phyloP scores from a whole-genome alignment of 106 monocot genomes.

The Dendrobium chrysotoxum region DNA sequence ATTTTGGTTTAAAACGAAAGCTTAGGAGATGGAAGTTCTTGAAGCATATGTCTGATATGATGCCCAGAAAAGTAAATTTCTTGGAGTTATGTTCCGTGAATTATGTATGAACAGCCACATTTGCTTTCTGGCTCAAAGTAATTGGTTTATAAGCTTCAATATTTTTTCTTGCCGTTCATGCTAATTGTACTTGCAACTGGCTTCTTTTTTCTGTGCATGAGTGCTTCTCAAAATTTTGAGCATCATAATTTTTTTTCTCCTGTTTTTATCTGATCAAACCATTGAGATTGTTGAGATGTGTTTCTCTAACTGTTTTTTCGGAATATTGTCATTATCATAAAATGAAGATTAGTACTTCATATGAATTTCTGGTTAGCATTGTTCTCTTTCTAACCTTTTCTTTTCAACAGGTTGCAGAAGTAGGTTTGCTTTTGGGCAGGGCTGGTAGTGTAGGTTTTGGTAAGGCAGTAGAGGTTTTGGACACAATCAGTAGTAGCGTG shows the following conservation, averaged over 20 bases:
- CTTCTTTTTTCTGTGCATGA: not conserved
- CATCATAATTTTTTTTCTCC: not conserved
- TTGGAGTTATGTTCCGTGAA: not conserved
- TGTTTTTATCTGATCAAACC: not conserved
- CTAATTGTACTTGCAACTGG: not conserved
- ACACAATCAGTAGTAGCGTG: conserved; percentile 67
- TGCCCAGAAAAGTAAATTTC: not conserved
- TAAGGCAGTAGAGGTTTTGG: conserved; percentile 76
- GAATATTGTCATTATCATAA: not conserved
- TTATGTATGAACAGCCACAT: not conserved
- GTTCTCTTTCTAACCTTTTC: not conserved
- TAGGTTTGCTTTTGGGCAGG: conserved; percentile 54
- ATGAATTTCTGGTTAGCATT: not conserved
- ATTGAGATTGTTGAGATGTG: not conserved
- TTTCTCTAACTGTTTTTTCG: not conserved
- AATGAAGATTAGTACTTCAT: not conserved
- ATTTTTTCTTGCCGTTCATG: not conserved
- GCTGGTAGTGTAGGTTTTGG: conserved; percentile 70
- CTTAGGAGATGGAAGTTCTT: not conserved
- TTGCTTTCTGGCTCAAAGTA: not conserved
- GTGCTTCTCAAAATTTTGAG: not conserved
- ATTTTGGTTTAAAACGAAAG: no score
- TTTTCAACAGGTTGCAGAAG: conserved; percentile 49
- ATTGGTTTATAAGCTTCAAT: not conserved
- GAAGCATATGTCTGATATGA: not conserved